Base-by-base conservation (phyloP, 208 protist species). In the Crithidia bombi region DNA sequence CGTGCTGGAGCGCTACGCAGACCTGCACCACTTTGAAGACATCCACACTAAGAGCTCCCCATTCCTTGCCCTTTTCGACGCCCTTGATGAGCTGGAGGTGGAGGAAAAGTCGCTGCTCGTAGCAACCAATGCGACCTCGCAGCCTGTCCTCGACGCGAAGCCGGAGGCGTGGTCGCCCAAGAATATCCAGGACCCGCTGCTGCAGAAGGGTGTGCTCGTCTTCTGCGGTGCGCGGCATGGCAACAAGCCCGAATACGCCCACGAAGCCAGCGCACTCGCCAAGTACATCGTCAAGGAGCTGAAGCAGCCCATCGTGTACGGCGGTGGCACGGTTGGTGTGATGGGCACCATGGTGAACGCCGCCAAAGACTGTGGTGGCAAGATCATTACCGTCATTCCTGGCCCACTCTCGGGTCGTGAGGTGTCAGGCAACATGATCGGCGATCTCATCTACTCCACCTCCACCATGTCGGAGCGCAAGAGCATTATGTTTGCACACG, bases 381-480 rank as follows among this genome's bases (percentile, higher is more conserved):
- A 59, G 36, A 78, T 94, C 46, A 72, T 95, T 33, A 69, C 81
- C 46, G 54, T 95, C 66, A 89, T 92, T 50, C 90, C 90, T 14
- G 50, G 47, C 19, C 14, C 87, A 17, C 78, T 95, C 21, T 56
- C 63, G 15, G 75, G 78, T 28, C 77, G 85, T 39, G 90, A 95
- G 75, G 78, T 70, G n/a, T 80, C 75, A 2, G 87, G 85, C 0
- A 39, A 79, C 15, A 78, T 81, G 70, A 82, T 89, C 30, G 85
- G 83, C 15, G 78, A 86, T 54, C 39, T 83, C 17, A 52, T 90
- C 61, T 91, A 91, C 77, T 82, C 66, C 43, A 85, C 85, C 23
- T 43, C 70, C 39, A 92, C 82, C 59, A 95, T 95, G 90, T 87
- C 81, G 25, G 90, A 95, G 78, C 82, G 90, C 15, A 95, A 95